Base-by-base conservation (phyloP, 2,329 filamentous ascomycete species). In the Fusarium proliferatum region DNA sequence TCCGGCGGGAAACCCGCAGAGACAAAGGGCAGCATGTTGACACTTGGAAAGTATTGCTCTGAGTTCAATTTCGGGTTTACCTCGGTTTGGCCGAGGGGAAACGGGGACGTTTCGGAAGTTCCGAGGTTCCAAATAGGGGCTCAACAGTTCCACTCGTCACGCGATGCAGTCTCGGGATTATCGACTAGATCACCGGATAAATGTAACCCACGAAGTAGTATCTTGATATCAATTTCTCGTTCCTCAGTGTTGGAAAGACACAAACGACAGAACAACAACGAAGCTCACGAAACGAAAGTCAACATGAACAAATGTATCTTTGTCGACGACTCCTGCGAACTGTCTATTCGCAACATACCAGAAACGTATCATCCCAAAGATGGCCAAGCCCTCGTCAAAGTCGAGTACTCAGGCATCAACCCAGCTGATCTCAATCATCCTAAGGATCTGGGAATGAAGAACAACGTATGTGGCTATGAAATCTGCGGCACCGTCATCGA, bases 41-140 rank as follows among this genome's bases (percentile, higher is more conserved):
- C 3, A 0, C 4, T 4, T 16, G 3, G 0, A 17, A 12, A 1
- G 13, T 0, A 12, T 9, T 3, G 1, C 15, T 33, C 46, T 28
- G 15, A 13, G 6, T 5, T 12, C 9, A n/a, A 6, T 19, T 8
- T 17, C 3, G 28, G 46, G 1, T 13, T 0, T 7, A n/a, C 4
- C 15, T 52, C 49, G 49, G 49, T 15, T 19, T 52, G 16, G 12
- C 49, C 49, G 49, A 36, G 16, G 10, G 1, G 4, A 36, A 51
- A 3, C 15, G n/a, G 30, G 17, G n/a, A 2, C 2, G 2, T 7
- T 7, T 36, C 49, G 49, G 49, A 52, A 52, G 33, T 52, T 52
- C 49, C 33, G 49, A 52, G 3, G 2, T 21, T 4, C 3, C 2
- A 9, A 36, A 19, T 10, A 26, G n/a, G 6, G 15, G 2, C 12